phyloP scores from a whole-genome alignment of 768 basidiomycete species.

The Multifurca ochricompacta region DNA sequence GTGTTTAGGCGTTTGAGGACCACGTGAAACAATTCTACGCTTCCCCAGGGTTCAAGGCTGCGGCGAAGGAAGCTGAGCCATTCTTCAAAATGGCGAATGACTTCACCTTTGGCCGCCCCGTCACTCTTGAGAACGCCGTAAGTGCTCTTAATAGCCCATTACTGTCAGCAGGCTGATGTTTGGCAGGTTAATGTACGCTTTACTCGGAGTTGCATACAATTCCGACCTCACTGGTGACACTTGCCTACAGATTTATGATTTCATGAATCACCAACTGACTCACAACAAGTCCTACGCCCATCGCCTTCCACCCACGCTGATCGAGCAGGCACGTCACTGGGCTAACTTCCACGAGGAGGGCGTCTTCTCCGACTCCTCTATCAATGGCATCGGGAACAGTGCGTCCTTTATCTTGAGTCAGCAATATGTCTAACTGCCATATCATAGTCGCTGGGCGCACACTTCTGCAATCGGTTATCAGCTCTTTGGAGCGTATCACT shows the following conservation, averaged over 20 bases:
- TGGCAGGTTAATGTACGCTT: conserved; percentile 66
- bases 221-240: not conserved
- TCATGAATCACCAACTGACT: conserved; percentile 61
- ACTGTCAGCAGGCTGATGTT: conserved; percentile 17
- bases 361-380: conserved; percentile 57
- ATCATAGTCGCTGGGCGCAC: conserved; percentile 73
- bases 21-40: conserved; percentile 53
- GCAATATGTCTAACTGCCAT: not conserved
- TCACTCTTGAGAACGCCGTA: conserved; percentile 63
- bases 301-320: conserved; percentile 69
- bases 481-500: conserved; percentile 66
- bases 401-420: conserved; percentile 23
- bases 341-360: conserved; percentile 77
- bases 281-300: conserved; percentile 80
- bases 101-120: conserved; percentile 61
- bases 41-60: conserved; percentile 60
- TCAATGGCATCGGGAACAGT: conserved; percentile 74
- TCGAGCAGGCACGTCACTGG: conserved; percentile 65
- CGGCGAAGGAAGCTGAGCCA: conserved; percentile 44
- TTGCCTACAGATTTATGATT: conserved; percentile 58
- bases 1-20: conserved; percentile 49
- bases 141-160: conserved; percentile 24
- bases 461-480: conserved; percentile 61
- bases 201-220: not conserved
- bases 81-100: conserved; percentile 65